A percentile compares a stretch with the other conserved stretches of the same genome.
Evolutionary conservation across 192 early-diverging fungal species (phyloP).

Genomic region (Podila epigama): DNA sequence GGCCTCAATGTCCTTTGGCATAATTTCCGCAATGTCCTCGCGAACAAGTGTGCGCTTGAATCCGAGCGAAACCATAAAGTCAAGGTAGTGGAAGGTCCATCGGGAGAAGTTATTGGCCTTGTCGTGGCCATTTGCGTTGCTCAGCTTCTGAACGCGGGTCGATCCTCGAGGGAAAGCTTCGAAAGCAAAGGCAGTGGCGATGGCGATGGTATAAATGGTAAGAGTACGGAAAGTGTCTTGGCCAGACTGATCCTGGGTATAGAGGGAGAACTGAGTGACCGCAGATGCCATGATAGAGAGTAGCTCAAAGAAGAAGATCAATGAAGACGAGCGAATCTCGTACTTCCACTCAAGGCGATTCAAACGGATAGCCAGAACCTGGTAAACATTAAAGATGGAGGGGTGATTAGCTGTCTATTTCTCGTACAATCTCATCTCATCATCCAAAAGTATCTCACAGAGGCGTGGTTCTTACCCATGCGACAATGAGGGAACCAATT

Average conservation of each 20-base stretch:
- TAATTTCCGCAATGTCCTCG: conserved; percentile 8
- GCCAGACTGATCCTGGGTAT: neutral
- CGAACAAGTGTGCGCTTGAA: conserved; percentile 1
- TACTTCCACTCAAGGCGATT: conserved; percentile 17
- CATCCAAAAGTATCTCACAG: too few species aligned
- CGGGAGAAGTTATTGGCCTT: conserved; percentile 39
- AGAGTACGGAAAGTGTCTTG: neutral
- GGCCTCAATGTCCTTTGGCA: conserved; percentile 6
- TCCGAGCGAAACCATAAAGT: conserved; percentile 10
- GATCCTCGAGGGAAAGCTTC: conserved; percentile 18
- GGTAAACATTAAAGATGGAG: neutral
- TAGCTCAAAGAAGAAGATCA: conserved; percentile 13
- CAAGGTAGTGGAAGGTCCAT: conserved; percentile 26
- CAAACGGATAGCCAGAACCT: conserved; percentile 18
- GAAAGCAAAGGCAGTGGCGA: conserved; percentile 11
- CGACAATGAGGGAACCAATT: neutral
- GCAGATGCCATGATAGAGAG: conserved; percentile 4
- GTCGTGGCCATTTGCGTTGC: conserved; percentile 16
- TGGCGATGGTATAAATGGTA: conserved; percentile 5
- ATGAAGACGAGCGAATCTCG: conserved; percentile 17
- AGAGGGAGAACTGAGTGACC: conserved; percentile 9
- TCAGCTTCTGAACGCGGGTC: conserved; percentile 14
- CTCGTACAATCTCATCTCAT: too few species aligned
- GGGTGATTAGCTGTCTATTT: neutral
- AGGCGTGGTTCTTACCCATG: conserved; percentile 19